Percentiles rank a stretch among this genome's conserved stretches.
Conservation (phyloP, 2,329 filamentous ascomycete genomes). For the Colletotrichum horii region DNA sequence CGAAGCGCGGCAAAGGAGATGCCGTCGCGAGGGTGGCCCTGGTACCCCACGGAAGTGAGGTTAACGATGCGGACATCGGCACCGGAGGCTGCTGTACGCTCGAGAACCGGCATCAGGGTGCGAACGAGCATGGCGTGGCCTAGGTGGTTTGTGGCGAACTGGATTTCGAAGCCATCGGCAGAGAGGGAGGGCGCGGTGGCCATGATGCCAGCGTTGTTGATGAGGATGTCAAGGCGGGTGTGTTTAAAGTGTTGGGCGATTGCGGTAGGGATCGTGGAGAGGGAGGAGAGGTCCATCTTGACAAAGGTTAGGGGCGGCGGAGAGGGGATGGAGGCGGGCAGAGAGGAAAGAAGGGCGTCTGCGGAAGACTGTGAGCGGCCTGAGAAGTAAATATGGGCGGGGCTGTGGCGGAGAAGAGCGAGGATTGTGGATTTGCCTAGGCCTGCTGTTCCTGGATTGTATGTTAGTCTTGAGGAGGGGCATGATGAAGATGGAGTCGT, state of each 20-base stretch:
- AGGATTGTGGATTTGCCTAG: slow-evolving; percentile 11
- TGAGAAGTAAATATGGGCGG: slow-evolving; percentile 59
- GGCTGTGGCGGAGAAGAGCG: slow-evolving; percentile 40
- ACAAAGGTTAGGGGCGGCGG: slow-evolving; percentile 34
- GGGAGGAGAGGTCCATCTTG: slow-evolving; percentile 53
- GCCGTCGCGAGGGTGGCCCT: background rate
- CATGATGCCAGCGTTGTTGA: slow-evolving; percentile 33
- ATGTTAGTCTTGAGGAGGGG: background rate
- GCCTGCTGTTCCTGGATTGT: slow-evolving; percentile 7
- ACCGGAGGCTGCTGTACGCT: background rate
- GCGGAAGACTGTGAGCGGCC: slow-evolving; percentile 51
- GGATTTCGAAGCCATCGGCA: slow-evolving; percentile 28
- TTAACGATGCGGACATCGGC: slow-evolving; percentile 9
- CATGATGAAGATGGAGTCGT: no score
- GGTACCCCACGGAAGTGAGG: slow-evolving; percentile 24
- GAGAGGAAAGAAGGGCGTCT: slow-evolving; percentile 45
- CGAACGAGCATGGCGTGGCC: slow-evolving; percentile 26
- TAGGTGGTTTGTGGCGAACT: slow-evolving; percentile 28
- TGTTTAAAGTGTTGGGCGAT: slow-evolving; percentile 21
- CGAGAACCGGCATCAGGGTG: slow-evolving; percentile 25
- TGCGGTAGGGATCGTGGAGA: slow-evolving; percentile 43
- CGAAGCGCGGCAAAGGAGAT: background rate
- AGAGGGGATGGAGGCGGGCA: background rate
- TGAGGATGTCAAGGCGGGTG: slow-evolving; percentile 44
- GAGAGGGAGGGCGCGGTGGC: slow-evolving; percentile 3